phyloP scores from a whole-genome alignment of 192 early-diverging fungal species.

The Umbelopsis sp. region DNA sequence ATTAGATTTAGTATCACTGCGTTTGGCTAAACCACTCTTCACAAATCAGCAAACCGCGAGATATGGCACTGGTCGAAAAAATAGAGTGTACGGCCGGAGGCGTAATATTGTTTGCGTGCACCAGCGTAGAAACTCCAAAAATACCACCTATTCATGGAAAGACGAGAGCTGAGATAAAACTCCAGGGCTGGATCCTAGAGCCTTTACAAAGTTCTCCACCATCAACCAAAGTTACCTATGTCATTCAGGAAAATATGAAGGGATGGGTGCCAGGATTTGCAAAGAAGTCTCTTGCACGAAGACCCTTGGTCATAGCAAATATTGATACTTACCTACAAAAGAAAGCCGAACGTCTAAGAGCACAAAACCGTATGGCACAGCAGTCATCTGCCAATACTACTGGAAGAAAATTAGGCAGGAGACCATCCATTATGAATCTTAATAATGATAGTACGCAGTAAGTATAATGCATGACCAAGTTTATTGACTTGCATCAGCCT shows the following conservation, averaged over 20 bases:
- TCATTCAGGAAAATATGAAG: constrained; percentile 55
- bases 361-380: constrained; percentile 27
- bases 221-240: constrained; percentile 55
- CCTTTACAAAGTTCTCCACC: constrained; percentile 48
- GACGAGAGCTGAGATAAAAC: constrained; percentile 49
- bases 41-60: constrained; percentile 32
- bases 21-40: not conserved
- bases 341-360: constrained; percentile 41
- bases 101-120: constrained; percentile 56
- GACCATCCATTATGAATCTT: constrained; percentile 35
- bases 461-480: not conserved
- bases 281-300: constrained; percentile 50
- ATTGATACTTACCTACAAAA: constrained; percentile 58
- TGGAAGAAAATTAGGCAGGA: constrained; percentile 24
- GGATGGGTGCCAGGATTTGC: constrained; percentile 65
- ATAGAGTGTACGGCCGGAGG: constrained; percentile 50
- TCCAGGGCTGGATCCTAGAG: constrained; percentile 62
- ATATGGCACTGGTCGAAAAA: constrained; percentile 50
- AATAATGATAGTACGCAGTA: not conserved
- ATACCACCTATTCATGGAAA: constrained; percentile 54
- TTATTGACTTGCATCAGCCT: too few relatives aligned
- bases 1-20: not conserved
- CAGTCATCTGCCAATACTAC: constrained; percentile 15
- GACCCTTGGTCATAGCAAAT: constrained; percentile 51
- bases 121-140: constrained; percentile 53